These are phyloP conservation scores for Metschnikowia similis DNA, from an alignment of 805 yeast species.

Conservation along the genomic window DNA sequence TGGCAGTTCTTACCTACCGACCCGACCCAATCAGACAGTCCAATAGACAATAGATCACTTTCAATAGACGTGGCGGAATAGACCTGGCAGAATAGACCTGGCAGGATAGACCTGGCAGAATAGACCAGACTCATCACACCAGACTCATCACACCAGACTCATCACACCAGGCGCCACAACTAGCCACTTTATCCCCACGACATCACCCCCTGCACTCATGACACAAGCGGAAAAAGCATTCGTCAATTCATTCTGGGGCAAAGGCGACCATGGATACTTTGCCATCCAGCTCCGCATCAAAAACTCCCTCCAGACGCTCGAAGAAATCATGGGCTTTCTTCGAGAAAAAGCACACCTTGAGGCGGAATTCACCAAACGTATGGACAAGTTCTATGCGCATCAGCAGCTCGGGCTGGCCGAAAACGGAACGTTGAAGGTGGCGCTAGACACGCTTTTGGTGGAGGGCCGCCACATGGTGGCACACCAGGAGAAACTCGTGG, in stretches of 20 bases:
- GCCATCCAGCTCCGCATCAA: conserved; percentile 54
- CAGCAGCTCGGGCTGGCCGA: conserved; percentile 50
- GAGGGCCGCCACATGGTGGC: conserved; percentile 60
- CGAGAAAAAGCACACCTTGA: conserved; percentile 54
- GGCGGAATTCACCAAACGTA: conserved; percentile 61
- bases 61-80: too few species aligned
- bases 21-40: too few species aligned
- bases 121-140: too few species aligned
- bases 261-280: conserved; percentile 58
- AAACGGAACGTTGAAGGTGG: conserved; percentile 53
- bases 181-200: too few species aligned
- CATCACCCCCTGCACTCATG: conserved; percentile 1
- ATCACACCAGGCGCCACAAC: too few species aligned
- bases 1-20: too few species aligned
- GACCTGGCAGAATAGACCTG: too few species aligned
- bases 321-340: conserved; percentile 33
- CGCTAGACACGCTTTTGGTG: conserved; percentile 53
- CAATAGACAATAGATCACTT: too few species aligned
- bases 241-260: conserved; percentile 56
- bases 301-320: conserved; percentile 52
- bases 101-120: too few species aligned
- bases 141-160: too few species aligned
- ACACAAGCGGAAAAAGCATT: conserved; percentile 24
- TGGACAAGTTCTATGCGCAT: conserved; percentile 48
- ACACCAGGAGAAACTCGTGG: conserved; percentile 52